Conservation (phyloP, 1,284 basidiomycete species). For the Cryptococcus neoformans region DNA sequence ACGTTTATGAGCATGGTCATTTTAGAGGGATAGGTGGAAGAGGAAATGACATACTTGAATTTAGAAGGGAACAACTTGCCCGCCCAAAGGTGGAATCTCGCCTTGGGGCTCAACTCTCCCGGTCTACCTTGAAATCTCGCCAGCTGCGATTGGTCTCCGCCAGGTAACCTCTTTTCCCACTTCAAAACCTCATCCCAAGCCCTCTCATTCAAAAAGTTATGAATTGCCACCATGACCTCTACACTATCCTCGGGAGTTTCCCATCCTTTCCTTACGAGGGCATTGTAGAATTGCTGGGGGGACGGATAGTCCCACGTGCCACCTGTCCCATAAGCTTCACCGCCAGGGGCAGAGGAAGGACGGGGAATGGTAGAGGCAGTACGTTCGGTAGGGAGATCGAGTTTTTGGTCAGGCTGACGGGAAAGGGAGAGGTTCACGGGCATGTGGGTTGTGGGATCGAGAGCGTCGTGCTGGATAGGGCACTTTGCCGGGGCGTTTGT, state of each 20-base stretch:
- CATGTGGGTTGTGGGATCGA: slow-evolving; percentile 90
- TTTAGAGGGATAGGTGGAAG: not conserved
- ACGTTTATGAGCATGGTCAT: not conserved
- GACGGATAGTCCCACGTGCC: slow-evolving; percentile 92
- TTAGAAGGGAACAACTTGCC: slow-evolving; percentile 82
- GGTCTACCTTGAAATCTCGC: slow-evolving; percentile 87
- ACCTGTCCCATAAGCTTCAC: slow-evolving; percentile 27
- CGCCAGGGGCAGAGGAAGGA: slow-evolving; percentile 50
- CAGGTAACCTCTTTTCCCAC: slow-evolving; percentile 74
- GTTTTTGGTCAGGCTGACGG: slow-evolving; percentile 38
- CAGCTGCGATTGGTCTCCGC: slow-evolving; percentile 59
- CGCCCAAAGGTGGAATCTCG: slow-evolving; percentile 76
- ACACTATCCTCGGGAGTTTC: slow-evolving; percentile 96
- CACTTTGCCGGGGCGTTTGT: slow-evolving; percentile 32
- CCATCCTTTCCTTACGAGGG: slow-evolving; percentile 94
- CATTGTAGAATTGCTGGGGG: slow-evolving; percentile 98
- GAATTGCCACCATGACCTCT: slow-evolving; percentile 96
- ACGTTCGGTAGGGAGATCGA: slow-evolving; percentile 69
- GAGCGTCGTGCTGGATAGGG: slow-evolving; percentile 43
- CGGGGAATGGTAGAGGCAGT: slow-evolving; percentile 83
- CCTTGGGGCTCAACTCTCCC: slow-evolving; percentile 75
- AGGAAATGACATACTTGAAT: slow-evolving; percentile 67
- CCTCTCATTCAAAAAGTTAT: slow-evolving; percentile 96
- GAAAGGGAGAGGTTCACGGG: slow-evolving; percentile 63
- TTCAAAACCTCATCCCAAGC: slow-evolving; percentile 94